Conservation (phyloP, 2,329 filamentous ascomycete genomes). For the Fusarium cicatricum region DNA sequence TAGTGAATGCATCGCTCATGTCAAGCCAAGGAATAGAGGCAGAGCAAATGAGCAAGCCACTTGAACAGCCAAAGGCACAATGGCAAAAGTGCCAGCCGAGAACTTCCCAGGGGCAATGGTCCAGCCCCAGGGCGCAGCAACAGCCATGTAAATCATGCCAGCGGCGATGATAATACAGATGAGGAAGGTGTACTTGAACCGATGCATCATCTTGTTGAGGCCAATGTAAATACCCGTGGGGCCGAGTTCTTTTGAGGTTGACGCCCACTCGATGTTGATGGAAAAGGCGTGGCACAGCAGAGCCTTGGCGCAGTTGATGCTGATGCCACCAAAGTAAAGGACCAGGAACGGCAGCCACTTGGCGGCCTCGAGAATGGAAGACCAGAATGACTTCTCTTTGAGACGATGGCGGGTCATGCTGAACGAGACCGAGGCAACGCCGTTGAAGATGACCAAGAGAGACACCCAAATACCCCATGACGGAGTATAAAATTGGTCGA, state of each 20-base stretch:
- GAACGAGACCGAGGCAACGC: conserved; percentile 33
- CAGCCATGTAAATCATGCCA: conserved; percentile 41
- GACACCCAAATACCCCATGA: conserved; percentile 70
- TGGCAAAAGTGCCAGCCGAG: conserved; percentile 39
- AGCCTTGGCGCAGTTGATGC: conserved; percentile 42
- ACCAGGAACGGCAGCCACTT: conserved; percentile 43
- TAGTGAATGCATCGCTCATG: not conserved
- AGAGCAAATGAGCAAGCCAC: conserved; percentile 36
- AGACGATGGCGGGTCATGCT: conserved; percentile 41
- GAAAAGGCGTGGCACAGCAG: conserved; percentile 41
- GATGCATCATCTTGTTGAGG: conserved; percentile 52
- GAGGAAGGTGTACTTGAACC: conserved; percentile 52
- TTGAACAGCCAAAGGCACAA: conserved; percentile 40
- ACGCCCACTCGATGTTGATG: conserved; percentile 43
- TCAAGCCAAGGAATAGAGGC: conserved; percentile 40
- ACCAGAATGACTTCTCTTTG: conserved; percentile 41
- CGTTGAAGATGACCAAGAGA: conserved; percentile 39
- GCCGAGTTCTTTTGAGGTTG: conserved; percentile 41
- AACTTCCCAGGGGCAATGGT: conserved; percentile 37
- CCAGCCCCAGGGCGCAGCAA: conserved; percentile 39
- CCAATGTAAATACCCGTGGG: conserved; percentile 45
- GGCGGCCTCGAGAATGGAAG: conserved; percentile 35
- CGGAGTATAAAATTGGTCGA: conserved; percentile 74
- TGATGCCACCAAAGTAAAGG: conserved; percentile 44
- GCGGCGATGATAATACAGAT: conserved; percentile 36